Base-by-base conservation (phyloP, 805 yeast genomes). In the Zygosaccharomyces bisporus region DNA sequence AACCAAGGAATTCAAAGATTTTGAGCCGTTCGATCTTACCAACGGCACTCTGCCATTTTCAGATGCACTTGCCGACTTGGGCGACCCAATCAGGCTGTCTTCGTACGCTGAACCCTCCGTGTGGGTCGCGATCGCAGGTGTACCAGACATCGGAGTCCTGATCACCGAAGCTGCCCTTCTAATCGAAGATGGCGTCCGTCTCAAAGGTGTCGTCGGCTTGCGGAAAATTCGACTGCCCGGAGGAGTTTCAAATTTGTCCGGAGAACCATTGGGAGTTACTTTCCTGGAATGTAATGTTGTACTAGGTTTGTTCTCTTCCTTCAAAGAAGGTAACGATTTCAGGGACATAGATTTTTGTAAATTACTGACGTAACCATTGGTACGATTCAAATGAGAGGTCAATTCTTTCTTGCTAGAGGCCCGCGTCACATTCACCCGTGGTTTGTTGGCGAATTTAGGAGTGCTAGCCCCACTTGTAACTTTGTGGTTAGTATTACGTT, bases 111-210 rank as follows among this genome's bases (percentile, higher is more conserved):
- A 17, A 14, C 21, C 30, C 10, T 25, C 33, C 12, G 32, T 4
- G 4, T 32, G 31, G 14, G 5, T 21, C 6, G 23, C 10, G 4
- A 20, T n/a, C 3, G 40, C 9, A 13, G 40, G 24, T 9, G 18
- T 24, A 8, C 29, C 31, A 14, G 41, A 40, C 21, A 34, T 48
- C 4, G 57, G 45, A 2, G 60, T 44, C 8, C 58, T 60, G 23
- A 64, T 52, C 1, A 55, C 57, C 1, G 69, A 65, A 4, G 67
- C 68, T 8, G 69, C 69, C 44, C 69, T 55, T 46, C 61, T 63
- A 16, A 65, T 64, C 5, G 67, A 62, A 0, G 69, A 65, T 6
- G 63, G 60, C 0, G 68, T 62, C 25, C 69, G 56, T 47, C 67
- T 56, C 34, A 65, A 45, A 14, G 65, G 55, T 5, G 56, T 39